A percentile compares a stretch with the other conserved stretches of the same genome.
Conservation (phyloP, 192 early-diverging fungal genomes). For the Dispira parvispora region DNA sequence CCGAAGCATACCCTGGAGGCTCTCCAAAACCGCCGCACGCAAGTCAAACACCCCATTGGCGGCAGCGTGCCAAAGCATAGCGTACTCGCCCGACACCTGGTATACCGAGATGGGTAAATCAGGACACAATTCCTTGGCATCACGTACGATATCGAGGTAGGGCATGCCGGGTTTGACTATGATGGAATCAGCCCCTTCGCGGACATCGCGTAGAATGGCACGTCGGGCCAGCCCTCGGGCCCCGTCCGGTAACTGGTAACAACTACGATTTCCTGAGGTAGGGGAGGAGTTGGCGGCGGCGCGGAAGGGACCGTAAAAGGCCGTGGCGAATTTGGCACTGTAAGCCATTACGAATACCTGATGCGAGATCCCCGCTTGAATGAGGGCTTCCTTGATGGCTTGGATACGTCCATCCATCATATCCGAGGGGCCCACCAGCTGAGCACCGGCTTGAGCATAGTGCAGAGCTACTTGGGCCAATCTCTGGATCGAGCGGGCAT, state of each 20-base stretch:
- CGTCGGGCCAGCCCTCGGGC: slow-evolving; percentile 82
- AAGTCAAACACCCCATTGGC: slow-evolving; percentile 69
- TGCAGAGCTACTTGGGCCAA: slow-evolving; percentile 68
- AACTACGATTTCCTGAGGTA: slow-evolving; percentile 73
- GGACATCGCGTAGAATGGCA: slow-evolving; percentile 71
- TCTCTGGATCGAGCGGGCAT: slow-evolving; percentile 54
- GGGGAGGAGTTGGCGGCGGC: slow-evolving; percentile 93
- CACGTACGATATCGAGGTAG: slow-evolving; percentile 89
- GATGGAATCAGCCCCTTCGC: slow-evolving; percentile 89
- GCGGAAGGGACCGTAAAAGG: slow-evolving; percentile 95
- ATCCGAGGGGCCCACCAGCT: slow-evolving; percentile 84
- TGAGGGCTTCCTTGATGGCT: slow-evolving; percentile 76
- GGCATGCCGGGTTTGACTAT: slow-evolving; percentile 96
- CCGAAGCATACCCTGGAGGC: slow-evolving; percentile 58
- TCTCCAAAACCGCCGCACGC: slow-evolving; percentile 71
- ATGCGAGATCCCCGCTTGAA: slow-evolving; percentile 52
- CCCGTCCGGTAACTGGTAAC: slow-evolving; percentile 84
- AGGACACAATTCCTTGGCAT: slow-evolving; percentile 52
- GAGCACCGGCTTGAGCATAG: slow-evolving; percentile 84
- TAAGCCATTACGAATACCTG: slow-evolving; percentile 89
- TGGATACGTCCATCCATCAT: slow-evolving; percentile 97
- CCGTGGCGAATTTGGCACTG: slow-evolving; percentile 88
- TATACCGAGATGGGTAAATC: slow-evolving; percentile 92
- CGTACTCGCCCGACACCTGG: slow-evolving; percentile 82
- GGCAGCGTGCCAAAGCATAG: slow-evolving; percentile 74